Evolutionary conservation across 495 filamentous ascomycete genomes (phyloP), one percentile per base, ranked within the genome.

Genomic region (Trichoderma gamsii): DNA sequence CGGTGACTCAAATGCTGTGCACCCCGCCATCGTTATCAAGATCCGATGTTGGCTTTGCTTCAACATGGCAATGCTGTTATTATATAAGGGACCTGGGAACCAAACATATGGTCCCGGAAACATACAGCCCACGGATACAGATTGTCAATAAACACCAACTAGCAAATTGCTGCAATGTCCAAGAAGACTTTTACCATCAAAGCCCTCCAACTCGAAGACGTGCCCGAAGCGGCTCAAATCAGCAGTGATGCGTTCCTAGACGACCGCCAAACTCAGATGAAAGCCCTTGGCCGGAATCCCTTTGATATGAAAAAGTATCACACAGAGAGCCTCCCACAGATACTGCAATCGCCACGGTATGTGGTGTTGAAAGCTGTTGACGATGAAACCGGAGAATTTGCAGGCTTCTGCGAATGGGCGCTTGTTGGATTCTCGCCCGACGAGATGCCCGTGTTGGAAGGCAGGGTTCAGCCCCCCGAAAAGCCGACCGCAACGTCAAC

Each of bases 191-290:
- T 71, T 56, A 41, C 61, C 41, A 71, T 71, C 18, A 35, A 52
- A 18, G 41, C 70, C 2, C 41, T 46, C 21, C 59, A 43, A 12
- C 38, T 66, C 25, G 67, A 61, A 25, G 70, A 71, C 23, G 52
- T 71, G 63, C 70, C 70, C 15, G 63, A 63, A 32, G 32, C 65
- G 12, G 70, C 70, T 64, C 35, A 70, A 21, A 66, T 71, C 59
- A 69, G 67, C 63, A 56, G 21, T 12, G 51, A 65, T 49, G 52
- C 70, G 15, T 71, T 71, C 61, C 32, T 46, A 35, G 32, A 16
- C 7, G 70, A 71, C 64, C 66, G 49, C 23, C 68, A 71, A 15
- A 71, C 70, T 13, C 29, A 65, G 41, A 66, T 71, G 63, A 71
- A 71, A 63, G 51, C 38, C 7, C 63, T 52, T 11, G 70, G 70